Evolutionary conservation across 371 early-diverging fungal genomes (phyloP), one percentile per base, ranked within the genome.

Genomic region (Funneliformis caledonium): DNA sequence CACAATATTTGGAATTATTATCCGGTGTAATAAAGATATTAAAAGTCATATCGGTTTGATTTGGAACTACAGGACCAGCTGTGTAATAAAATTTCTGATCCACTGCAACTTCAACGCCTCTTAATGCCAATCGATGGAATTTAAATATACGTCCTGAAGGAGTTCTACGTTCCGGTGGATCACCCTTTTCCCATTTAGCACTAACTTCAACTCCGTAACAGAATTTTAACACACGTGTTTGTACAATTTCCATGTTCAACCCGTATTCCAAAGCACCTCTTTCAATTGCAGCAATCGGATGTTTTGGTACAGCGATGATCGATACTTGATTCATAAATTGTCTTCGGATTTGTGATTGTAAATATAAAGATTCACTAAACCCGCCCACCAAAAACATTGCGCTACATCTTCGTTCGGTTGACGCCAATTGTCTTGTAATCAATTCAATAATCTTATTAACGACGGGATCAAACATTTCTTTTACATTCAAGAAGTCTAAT

Each of bases 401-500:
- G 7, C 80, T 75, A n/a, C 83, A 82, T 26, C 81, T 68, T 42
- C 82, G 80, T 31, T 68, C 26, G 7, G 84, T 82, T 60, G 77
- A 78, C 16, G 82, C 80, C 2, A 84, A 61, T 74, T 85, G 85
- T 45, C 78, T 80, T 10, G 83, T 83, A 61, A 85, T 84, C 67
- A 85, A 68, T 14, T 80, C 69, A 12, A 85, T 59, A 31, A 84
- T 83, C 70, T 82, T 83, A 52, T 85, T 81, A 62, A 85, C 81
- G 1, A 85, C 85, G 2, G 84, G 85, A 60, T 85, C 85, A 82
- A 85, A 85, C 43, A 85, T 84, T 64, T 84, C 83, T 22, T 72
- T 80, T 22, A 80, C 72, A 22, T 19, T 19, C 10, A 52, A 48
- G 42, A 45, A 80, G 16, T 69, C 72, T 33, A 80, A 60, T 60